Conservation (phyloP, 108 stramenopile genomes). For the Schizochytrium sp. region DNA sequence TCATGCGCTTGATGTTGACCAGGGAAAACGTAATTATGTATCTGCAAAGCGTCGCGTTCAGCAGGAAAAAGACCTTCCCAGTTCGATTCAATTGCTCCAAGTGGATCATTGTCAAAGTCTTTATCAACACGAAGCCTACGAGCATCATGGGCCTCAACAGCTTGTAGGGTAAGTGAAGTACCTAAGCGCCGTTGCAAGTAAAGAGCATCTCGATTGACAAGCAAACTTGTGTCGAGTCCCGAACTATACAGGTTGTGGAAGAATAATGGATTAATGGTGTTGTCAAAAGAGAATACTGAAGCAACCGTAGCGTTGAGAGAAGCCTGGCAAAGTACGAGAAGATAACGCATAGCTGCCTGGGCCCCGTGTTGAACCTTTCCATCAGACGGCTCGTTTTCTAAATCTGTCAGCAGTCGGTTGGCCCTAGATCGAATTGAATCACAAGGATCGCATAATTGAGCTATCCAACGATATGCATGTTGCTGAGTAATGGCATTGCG, state of each 20-base stretch:
- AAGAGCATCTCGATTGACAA: neutral
- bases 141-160: neutral
- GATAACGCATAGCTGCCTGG: neutral
- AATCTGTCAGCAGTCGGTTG: too few species aligned
- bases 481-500: neutral
- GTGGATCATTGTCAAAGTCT: conserved; percentile 10
- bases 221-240: neutral
- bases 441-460: too few species aligned
- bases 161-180: neutral
- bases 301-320: neutral
- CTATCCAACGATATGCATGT: neutral
- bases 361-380: neutral
- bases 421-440: too few species aligned
- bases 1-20: neutral
- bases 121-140: neutral
- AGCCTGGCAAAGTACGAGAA: neutral
- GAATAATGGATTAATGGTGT: neutral
- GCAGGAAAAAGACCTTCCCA: neutral
- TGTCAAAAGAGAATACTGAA: neutral
- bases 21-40: neutral
- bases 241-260: neutral
- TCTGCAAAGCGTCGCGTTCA: neutral
- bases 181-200: neutral
- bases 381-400: neutral
- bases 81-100: neutral